A percentile compares a stretch with the other conserved stretches of the same genome.
Evolutionary conservation across 805 yeast genomes (phyloP).

Genomic region (Lachancea fermentati): DNA sequence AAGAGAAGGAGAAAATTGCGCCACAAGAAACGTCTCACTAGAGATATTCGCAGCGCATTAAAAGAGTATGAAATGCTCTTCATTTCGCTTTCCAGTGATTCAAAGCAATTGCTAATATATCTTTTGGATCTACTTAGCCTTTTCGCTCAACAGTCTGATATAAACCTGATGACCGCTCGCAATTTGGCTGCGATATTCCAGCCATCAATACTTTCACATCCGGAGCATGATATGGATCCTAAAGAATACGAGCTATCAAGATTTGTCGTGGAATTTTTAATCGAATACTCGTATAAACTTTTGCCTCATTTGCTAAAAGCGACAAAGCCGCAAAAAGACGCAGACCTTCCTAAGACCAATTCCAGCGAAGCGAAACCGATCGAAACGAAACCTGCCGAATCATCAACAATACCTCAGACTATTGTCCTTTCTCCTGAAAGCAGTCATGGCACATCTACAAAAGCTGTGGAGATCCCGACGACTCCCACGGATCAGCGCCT

Average conservation of each 20-base stretch:
- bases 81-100: constrained; percentile 63
- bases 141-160: constrained; percentile 71
- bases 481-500: constrained; percentile 6
- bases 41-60: constrained; percentile 63
- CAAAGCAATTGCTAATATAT: constrained; percentile 79
- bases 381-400: not conserved
- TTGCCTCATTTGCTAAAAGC: constrained; percentile 48
- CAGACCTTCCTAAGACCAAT: not conserved
- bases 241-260: constrained; percentile 86
- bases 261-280: constrained; percentile 79
- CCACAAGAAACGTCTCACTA: constrained; percentile 52
- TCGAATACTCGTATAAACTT: constrained; percentile 76
- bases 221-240: constrained; percentile 87
- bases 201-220: constrained; percentile 92
- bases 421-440: constrained; percentile 6
- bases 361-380: not conserved
- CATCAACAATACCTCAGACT: constrained; percentile 3
- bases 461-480: constrained; percentile 1
- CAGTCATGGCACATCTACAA: not conserved
- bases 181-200: constrained; percentile 95
- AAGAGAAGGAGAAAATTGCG: constrained; percentile 37
- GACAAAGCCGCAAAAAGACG: constrained; percentile 23
- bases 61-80: constrained; percentile 67
- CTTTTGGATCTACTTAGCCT: constrained; percentile 79
- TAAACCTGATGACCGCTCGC: constrained; percentile 85